Base-by-base conservation (phyloP, 2,329 filamentous ascomycete genomes). In the Calonectria multiphialidica region DNA sequence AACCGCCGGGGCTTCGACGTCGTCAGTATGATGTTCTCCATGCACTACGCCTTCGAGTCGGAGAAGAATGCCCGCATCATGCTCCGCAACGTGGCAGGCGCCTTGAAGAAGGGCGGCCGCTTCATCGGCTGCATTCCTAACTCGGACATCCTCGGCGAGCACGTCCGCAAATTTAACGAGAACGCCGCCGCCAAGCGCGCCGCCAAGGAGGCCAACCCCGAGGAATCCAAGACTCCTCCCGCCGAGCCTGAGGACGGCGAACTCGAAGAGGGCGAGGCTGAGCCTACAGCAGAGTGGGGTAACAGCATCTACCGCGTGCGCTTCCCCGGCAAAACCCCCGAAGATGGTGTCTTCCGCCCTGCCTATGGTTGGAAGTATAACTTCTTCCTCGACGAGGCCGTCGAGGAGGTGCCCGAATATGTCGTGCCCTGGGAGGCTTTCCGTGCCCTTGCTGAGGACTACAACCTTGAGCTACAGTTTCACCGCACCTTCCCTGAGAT, bases 391-490 rank as follows among this genome's bases (percentile, higher is more conserved):
- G 93, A 97, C 79, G 97, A 99, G 85, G 97, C 97, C 0, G 97
- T 99, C 23, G 96, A 98, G 82, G 94, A 96, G 81, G 95, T 98
- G 9, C 96, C 97, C 2, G 97, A 99, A 86, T 99, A 98, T 82
- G 96, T 99, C 1, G 97, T 99, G 1, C 97, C 97, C 0, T 99
- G 97, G 96, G 96, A 98, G 82, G 96, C 95, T 1, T 98, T 99
- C 86, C 94, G 97, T 85, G 96, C 95, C 30, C 87, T 98, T 79
- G 97, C 97, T 21, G 96, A 98, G 82, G 96, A 98, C 81, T 99
- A 96, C 88, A 98, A 98, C 79, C 90, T 99, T 8, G 97, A 99
- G 83, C 86, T 98, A 78, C 94, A 98, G 84, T 99, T 98, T 81
- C 94, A 97, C 80, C 96, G 96, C 83, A 90, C 93, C 0, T 99